These are phyloP conservation scores for Viridothelium virens DNA, from an alignment of 495 filamentous ascomycete genomes.

Conservation along the genomic window DNA sequence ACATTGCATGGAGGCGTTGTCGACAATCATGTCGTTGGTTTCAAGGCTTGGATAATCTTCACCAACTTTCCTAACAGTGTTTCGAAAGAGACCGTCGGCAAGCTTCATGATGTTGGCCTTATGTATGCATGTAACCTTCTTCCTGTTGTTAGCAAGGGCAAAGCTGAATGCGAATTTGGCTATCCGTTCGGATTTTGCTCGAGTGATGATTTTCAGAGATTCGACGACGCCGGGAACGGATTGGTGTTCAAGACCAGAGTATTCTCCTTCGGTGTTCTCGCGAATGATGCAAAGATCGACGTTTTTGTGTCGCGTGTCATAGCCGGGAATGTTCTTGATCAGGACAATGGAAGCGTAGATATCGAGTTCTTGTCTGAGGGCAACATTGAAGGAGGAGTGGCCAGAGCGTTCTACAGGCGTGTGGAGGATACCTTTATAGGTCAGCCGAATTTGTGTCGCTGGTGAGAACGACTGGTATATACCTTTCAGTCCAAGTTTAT, in stretches of 20 bases:
- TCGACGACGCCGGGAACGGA: constrained; percentile 94
- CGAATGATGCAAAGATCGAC: constrained; percentile 98
- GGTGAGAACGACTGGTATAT: constrained; percentile 10
- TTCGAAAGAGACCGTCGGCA: constrained; percentile 95
- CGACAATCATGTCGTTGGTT: constrained; percentile 98
- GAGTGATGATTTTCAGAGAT: constrained; percentile 98
- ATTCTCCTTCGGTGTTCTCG: constrained; percentile 99
- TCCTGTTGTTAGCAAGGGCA: constrained; percentile 92
- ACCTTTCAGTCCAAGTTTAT: constrained; percentile 95
- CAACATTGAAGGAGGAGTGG: constrained; percentile 99
- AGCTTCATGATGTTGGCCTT: constrained; percentile 99
- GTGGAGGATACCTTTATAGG: constrained; percentile 74
- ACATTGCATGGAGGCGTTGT: constrained; percentile 99
- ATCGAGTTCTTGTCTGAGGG: constrained; percentile 95
- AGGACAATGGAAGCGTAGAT: constrained; percentile 98
- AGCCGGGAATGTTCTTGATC: constrained; percentile 98
- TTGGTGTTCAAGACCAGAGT: constrained; percentile 97
- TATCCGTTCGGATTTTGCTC: constrained; percentile 96
- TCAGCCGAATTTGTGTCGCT: constrained; percentile 12
- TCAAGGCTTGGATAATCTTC: constrained; percentile 90
- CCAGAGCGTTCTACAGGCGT: constrained; percentile 94
- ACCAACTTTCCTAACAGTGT: constrained; percentile 86
- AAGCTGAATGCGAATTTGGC: constrained; percentile 98
- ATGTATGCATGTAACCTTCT: constrained; percentile 98
- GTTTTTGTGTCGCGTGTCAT: constrained; percentile 90